Evolutionary conservation across 257 asterid species (phyloP).

Genomic region (Solanum lycopersicoides): DNA sequence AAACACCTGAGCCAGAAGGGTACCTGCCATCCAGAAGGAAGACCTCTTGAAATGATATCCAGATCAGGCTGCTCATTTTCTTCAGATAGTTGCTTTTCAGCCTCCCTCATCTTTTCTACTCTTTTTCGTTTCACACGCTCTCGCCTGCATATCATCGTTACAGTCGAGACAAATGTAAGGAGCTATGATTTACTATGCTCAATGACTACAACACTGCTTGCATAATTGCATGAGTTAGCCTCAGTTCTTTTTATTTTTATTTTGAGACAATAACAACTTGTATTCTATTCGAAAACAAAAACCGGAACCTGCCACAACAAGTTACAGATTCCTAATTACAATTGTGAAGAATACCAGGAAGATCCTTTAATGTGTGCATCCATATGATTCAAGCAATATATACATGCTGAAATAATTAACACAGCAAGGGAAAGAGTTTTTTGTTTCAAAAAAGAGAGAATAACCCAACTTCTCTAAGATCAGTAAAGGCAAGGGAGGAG

Average conservation of each 20-base stretch:
- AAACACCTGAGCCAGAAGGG: background rate
- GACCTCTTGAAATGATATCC: slow-evolving; percentile 50
- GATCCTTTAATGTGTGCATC: background rate
- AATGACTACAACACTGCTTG: background rate
- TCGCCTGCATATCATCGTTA: slow-evolving; percentile 50
- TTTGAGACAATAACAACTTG: too few relatives aligned
- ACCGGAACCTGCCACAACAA: too few relatives aligned
- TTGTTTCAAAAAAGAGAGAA: background rate
- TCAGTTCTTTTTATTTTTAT: background rate
- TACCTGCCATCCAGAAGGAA: slow-evolving; percentile 97
- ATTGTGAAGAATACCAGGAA: too few relatives aligned
- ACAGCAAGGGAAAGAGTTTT: background rate
- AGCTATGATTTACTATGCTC: background rate
- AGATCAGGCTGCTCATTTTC: slow-evolving; percentile 47
- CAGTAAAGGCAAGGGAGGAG: background rate
- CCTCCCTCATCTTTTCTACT: slow-evolving; percentile 46
- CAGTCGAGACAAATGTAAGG: slow-evolving; percentile 1
- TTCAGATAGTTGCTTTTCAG: slow-evolving; percentile 27
- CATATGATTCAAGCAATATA: background rate
- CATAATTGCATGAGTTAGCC: background rate
- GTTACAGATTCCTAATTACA: too few relatives aligned
- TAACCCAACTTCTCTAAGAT: background rate
- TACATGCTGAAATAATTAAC: background rate
- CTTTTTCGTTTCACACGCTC: slow-evolving; percentile 89
- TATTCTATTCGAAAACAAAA: too few relatives aligned